Percentiles rank a stretch among this genome's conserved stretches.
phyloP scores from a whole-genome alignment of 2,329 filamentous ascomycete genomes.

The Trichoderma afroharzianum region DNA sequence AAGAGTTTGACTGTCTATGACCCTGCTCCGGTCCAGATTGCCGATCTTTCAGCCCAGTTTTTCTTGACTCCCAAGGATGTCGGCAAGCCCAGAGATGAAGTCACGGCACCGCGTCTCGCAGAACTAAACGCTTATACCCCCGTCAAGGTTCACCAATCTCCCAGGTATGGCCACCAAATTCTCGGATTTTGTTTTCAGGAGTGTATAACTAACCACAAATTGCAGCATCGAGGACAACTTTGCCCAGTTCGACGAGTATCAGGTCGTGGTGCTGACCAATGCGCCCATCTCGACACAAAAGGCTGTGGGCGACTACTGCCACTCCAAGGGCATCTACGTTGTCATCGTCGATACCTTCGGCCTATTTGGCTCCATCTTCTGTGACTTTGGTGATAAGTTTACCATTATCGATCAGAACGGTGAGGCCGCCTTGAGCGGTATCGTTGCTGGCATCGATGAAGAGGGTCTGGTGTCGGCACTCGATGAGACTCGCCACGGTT shows the following conservation, averaged over 20 bases:
- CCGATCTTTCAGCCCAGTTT: conserved; percentile 95
- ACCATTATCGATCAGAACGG: conserved; percentile 85
- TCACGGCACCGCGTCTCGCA: conserved; percentile 83
- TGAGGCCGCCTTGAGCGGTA: conserved; percentile 81
- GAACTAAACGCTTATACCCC: conserved; percentile 97
- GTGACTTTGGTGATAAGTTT: conserved; percentile 94
- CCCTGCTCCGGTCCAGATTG: conserved; percentile 74
- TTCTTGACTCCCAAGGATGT: conserved; percentile 87
- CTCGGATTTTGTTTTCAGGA: not conserved
- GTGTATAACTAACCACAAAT: not conserved
- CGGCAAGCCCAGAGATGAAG: conserved; percentile 83
- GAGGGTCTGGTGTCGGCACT: conserved; percentile 88
- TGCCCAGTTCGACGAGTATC: conserved; percentile 81
- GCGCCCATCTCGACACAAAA: conserved; percentile 77
- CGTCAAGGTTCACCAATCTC: conserved; percentile 68
- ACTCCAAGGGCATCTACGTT: conserved; percentile 87
- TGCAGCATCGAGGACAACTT: conserved; percentile 69
- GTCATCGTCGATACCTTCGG: conserved; percentile 87
- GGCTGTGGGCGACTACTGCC: conserved; percentile 85
- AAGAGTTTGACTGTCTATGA: conserved; percentile 95
- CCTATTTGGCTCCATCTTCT: conserved; percentile 93
- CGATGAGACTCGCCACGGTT: conserved; percentile 89
- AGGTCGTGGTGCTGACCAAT: conserved; percentile 87
- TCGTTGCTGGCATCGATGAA: conserved; percentile 84
- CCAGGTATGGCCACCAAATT: conserved; percentile 41